Conservation (phyloP, 345 rosid genomes). For the Corymbia maculata region DNA sequence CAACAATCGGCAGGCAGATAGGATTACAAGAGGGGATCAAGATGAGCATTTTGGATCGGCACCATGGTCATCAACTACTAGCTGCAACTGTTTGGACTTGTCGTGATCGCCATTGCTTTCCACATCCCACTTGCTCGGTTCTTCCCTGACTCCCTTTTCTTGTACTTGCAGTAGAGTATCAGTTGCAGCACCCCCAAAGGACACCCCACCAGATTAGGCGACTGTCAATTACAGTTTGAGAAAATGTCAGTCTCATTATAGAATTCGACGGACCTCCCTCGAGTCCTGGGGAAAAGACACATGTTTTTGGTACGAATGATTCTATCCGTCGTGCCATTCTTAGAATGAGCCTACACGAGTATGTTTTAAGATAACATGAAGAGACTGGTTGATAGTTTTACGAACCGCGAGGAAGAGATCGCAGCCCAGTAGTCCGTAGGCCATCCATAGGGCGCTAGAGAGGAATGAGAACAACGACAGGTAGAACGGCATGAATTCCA, state of each 20-base stretch:
- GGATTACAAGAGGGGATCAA: background rate
- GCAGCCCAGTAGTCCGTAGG: slow-evolving; percentile 60
- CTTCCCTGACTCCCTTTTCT: slow-evolving; percentile 40
- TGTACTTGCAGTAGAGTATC: slow-evolving; percentile 49
- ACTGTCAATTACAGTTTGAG: slow-evolving; percentile 19
- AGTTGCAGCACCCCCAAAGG: slow-evolving; percentile 75
- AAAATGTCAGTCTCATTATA: background rate
- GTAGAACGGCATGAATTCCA: slow-evolving; percentile 90
- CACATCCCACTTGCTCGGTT: slow-evolving; percentile 33
- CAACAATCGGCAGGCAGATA: background rate
- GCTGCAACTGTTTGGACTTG: slow-evolving; percentile 26
- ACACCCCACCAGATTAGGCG: slow-evolving; percentile 60
- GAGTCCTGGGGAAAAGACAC: background rate
- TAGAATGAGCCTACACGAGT: background rate
- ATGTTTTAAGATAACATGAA: background rate
- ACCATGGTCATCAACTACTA: background rate
- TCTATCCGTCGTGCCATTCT: background rate
- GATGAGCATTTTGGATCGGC: background rate
- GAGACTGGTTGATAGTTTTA: background rate
- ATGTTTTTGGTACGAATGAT: background rate
- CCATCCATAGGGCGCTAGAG: slow-evolving; percentile 63
- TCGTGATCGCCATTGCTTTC: slow-evolving; percentile 18
- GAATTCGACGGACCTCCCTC: background rate
- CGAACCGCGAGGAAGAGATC: slow-evolving; percentile 79
- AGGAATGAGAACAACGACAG: slow-evolving; percentile 73